Evolutionary conservation across 2,329 filamentous ascomycete genomes (phyloP), one percentile per base, ranked within the genome.

Genomic region (Diplodia mutila): DNA sequence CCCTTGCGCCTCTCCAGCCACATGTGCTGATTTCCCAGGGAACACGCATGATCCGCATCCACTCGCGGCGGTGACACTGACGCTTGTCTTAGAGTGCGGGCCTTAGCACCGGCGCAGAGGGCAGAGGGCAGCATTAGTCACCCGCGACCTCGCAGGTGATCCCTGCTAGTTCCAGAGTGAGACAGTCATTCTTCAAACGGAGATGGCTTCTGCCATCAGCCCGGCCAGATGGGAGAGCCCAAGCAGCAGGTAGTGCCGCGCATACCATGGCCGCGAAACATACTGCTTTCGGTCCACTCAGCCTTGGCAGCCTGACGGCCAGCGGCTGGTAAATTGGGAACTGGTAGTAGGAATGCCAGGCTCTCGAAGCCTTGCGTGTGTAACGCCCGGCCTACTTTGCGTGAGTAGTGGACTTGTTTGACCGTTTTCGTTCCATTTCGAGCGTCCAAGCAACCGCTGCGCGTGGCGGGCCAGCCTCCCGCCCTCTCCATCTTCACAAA

Each of bases 191-290:
- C 57, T 67, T 67, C 66, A 67, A 67, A 67, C 66, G 66, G 66
- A 67, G 54, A 48, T 67, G 66, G 55, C 39, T 32, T 67, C 48
- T 61, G 48, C 57, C 49, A 67, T 67, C 42, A 52, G 59, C 37
- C 51, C 51, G 64, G 55, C 57, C 23, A 49, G 49, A 39, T 48
- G 66, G 57, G 34, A 64, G 57, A 7, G 54, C 54, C 59, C 57
- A 49, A 64, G 66, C 51, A 39, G 66, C 57, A 67, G 53, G 66
- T 64, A 54, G 57, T 64, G 66, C 66, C 66, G 66, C 66, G 66
- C 66, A 67, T 67, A 67, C 66, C 66, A 57, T 64, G 66, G 55
- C 66, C 66, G 66, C 66, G 66, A 67, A 67, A 67, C 66, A 67
- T 67, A 67, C 66, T 67, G 66, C 66, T 67, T 67, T 67, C 66